Conservation (phyloP, 768 basidiomycete species). For the Pleurotus cornucopiae region DNA sequence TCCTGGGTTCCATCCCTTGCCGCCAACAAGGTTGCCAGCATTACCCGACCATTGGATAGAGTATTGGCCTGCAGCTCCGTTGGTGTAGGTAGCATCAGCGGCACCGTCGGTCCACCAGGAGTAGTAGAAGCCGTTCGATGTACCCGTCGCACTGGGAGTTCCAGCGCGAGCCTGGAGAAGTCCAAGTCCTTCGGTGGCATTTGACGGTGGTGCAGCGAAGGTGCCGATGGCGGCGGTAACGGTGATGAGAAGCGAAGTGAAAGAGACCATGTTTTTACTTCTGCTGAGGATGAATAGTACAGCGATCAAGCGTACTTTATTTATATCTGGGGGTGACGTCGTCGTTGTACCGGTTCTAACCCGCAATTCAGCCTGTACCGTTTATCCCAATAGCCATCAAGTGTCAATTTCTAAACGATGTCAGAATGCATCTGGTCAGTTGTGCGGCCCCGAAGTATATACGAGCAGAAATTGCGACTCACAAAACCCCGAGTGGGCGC, state of each 20-base stretch:
- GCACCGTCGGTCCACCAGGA: conserved; percentile 30
- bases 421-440: no score
- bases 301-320: neutral
- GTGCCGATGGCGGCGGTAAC: conserved; percentile 13
- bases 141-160: conserved; percentile 23
- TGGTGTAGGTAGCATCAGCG: conserved; percentile 25
- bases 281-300: neutral
- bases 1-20: conserved; percentile 17
- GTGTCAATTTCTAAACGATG: no score
- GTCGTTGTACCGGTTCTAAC: neutral
- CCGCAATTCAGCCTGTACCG: neutral
- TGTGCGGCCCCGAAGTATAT: no score
- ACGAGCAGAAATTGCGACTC: no score
- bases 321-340: neutral
- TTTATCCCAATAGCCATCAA: neutral
- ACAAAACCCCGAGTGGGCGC: no score
- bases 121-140: conserved; percentile 31
- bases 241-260: conserved; percentile 14
- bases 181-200: conserved; percentile 11
- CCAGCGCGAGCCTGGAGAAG: conserved; percentile 13
- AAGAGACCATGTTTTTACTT: neutral
- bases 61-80: conserved; percentile 24
- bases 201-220: conserved; percentile 15
- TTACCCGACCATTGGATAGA: conserved; percentile 24
- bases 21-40: conserved; percentile 31